Percentiles rank a stretch among this genome's conserved stretches.
Conservation (phyloP, 23 red algal species). For the Gracilaria vermiculophylla region DNA sequence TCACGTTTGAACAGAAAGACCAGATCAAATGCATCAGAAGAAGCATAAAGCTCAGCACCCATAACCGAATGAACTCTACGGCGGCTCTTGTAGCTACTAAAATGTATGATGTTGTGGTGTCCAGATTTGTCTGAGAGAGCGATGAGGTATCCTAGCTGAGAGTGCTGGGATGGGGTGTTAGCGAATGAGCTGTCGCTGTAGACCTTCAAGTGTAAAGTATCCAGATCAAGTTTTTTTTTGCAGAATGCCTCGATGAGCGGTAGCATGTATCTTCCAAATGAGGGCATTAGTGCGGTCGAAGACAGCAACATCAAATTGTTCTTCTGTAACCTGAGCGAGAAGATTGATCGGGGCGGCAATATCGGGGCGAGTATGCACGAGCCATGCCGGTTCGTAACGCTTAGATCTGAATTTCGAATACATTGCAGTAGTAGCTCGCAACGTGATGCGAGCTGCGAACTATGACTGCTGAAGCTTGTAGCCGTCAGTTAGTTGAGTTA, state of each 20-base stretch:
- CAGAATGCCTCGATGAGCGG: neutral
- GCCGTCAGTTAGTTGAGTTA: neutral
- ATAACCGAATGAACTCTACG: constrained; percentile 13
- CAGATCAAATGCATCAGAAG: constrained; percentile 22
- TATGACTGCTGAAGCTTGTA: constrained; percentile 5
- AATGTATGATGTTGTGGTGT: neutral
- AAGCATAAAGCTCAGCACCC: constrained; percentile 18
- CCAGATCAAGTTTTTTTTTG: neutral
- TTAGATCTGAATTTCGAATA: neutral
- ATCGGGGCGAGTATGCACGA: constrained; percentile 37
- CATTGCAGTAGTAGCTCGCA: neutral
- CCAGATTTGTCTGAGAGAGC: neutral
- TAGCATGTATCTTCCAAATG: neutral
- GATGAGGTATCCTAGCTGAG: constrained; percentile 36
- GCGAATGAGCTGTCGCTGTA: constrained; percentile 25
- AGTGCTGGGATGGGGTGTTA: neutral
- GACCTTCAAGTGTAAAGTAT: constrained; percentile 1
- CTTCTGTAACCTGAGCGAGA: constrained; percentile 30
- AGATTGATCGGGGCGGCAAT: constrained; percentile 7
- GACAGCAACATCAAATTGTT: neutral
- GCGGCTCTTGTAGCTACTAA: neutral
- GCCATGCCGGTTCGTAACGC: constrained; percentile 23
- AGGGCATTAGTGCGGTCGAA: neutral
- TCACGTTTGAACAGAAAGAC: neutral
- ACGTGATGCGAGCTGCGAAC: neutral